Conservation (phyloP, 2,329 filamentous ascomycete species). For the Penicillium corylophilum region DNA sequence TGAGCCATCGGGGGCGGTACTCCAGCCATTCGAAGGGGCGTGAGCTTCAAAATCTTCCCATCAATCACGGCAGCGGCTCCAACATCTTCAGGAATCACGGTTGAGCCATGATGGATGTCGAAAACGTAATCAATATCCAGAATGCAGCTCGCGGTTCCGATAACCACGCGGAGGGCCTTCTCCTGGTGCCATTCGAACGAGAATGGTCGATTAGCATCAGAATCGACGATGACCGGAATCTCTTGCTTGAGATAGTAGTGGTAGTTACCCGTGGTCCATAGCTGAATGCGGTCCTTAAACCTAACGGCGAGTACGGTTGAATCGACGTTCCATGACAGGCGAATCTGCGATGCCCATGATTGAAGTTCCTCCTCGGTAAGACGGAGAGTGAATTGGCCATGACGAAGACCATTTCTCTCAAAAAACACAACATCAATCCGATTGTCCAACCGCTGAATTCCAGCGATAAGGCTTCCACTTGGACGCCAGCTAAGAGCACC, state of each 20-base stretch:
- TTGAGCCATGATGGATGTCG: conserved; percentile 66
- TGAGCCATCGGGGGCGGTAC: conserved; percentile 91
- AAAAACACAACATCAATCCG: conserved; percentile 88
- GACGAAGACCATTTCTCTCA: conserved; percentile 93
- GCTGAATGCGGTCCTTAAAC: conserved; percentile 71
- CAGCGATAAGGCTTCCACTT: conserved; percentile 84
- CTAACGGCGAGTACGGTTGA: conserved; percentile 86
- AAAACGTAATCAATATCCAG: conserved; percentile 67
- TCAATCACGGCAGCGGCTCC: conserved; percentile 83
- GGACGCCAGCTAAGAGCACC: conserved; percentile 87
- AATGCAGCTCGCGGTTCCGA: conserved; percentile 53
- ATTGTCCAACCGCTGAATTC: conserved; percentile 69
- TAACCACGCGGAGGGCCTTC: conserved; percentile 68
- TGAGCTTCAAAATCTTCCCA: conserved; percentile 75
- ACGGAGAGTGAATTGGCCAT: conserved; percentile 86
- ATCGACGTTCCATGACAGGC: conserved; percentile 83
- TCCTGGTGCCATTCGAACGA: conserved; percentile 76
- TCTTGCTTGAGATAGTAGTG: conserved; percentile 98
- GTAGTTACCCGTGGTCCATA: conserved; percentile 98
- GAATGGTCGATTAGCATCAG: conserved; percentile 22
- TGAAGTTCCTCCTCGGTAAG: conserved; percentile 59
- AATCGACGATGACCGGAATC: conserved; percentile 50
- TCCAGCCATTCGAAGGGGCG: conserved; percentile 78
- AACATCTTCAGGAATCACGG: conserved; percentile 69
- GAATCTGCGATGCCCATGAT: conserved; percentile 58